phyloP scores from a whole-genome alignment of 2,329 filamentous ascomycete species.

The Colletotrichum lupini region DNA sequence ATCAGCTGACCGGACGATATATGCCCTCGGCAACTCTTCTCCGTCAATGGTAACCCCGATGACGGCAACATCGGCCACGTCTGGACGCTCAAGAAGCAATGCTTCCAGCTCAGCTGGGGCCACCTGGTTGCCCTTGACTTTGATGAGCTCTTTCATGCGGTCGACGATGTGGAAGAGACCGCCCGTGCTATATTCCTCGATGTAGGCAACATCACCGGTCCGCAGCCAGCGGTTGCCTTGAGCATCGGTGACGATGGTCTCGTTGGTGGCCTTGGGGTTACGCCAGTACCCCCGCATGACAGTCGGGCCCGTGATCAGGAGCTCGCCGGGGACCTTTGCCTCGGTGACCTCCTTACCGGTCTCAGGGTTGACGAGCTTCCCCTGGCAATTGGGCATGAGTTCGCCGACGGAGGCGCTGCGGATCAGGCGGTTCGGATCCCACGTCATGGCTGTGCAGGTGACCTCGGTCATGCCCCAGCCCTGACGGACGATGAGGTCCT shows the following conservation, averaged over 20 bases:
- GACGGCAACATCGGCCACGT: constrained; percentile 72
- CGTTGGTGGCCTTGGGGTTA: constrained; percentile 73
- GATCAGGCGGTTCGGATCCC: constrained; percentile 62
- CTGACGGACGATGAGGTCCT: constrained; percentile 60
- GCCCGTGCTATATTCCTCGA: constrained; percentile 66
- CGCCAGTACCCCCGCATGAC: constrained; percentile 83
- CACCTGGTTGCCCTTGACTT: constrained; percentile 70
- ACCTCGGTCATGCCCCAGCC: constrained; percentile 92
- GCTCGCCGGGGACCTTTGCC: constrained; percentile 70
- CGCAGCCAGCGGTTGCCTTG: constrained; percentile 73
- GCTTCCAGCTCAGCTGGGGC: constrained; percentile 63
- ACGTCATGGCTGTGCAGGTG: constrained; percentile 77
- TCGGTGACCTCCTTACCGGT: constrained; percentile 63
- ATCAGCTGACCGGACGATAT: constrained; percentile 62
- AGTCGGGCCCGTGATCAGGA: constrained; percentile 79
- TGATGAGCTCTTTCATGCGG: constrained; percentile 74
- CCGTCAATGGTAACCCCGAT: constrained; percentile 67
- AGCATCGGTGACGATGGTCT: constrained; percentile 60
- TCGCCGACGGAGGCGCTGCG: constrained; percentile 69
- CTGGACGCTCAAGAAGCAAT: constrained; percentile 49
- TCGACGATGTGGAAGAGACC: constrained; percentile 74
- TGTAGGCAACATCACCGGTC: constrained; percentile 79
- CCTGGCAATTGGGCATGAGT: constrained; percentile 75
- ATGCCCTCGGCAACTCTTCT: constrained; percentile 72
- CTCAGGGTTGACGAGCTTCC: constrained; percentile 69